phyloP scores from a whole-genome alignment of 768 basidiomycete species.

The Tylopilus subfusipes region DNA sequence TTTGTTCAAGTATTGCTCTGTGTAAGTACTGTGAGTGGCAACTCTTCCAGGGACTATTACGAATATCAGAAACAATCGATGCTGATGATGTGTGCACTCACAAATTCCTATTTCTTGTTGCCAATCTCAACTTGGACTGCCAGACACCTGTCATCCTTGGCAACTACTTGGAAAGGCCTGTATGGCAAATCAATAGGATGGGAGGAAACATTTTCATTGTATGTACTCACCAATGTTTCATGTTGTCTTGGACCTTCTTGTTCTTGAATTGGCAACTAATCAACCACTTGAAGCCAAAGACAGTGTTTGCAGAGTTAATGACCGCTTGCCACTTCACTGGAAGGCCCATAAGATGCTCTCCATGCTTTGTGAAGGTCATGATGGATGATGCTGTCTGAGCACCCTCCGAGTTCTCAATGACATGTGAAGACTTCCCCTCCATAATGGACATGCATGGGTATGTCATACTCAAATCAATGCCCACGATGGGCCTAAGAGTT shows the following conservation, averaged over 20 bases:
- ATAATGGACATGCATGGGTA: conserved; percentile 91
- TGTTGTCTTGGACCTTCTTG: conserved; percentile 89
- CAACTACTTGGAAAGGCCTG: conserved; percentile 80
- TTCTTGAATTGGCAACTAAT: too few relatives aligned
- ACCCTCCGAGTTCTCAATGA: conserved; percentile 98
- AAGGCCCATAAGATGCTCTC: conserved; percentile 93
- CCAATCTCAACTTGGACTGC: conserved; percentile 83
- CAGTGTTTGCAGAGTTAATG: conserved; percentile 92
- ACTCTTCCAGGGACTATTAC: conserved; percentile 72
- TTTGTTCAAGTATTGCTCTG: conserved; percentile 93
- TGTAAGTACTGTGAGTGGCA: conserved; percentile 80
- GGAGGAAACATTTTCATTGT: not conserved
- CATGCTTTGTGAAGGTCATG: too few relatives aligned
- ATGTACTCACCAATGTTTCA: conserved; percentile 83
- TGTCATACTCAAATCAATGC: conserved; percentile 95
- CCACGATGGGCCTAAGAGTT: conserved; percentile 73
- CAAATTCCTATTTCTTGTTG: conserved; percentile 77
- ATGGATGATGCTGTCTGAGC: conserved; percentile 97
- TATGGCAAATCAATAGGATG: not conserved
- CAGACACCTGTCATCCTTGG: conserved; percentile 71
- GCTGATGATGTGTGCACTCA: conserved; percentile 37
- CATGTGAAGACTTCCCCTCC: too few relatives aligned
- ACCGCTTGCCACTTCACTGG: conserved; percentile 97
- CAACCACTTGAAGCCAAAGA: too few relatives aligned
- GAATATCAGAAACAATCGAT: conserved; percentile 13